phyloP scores from a whole-genome alignment of 768 basidiomycete species.

The Suillus placidus region DNA sequence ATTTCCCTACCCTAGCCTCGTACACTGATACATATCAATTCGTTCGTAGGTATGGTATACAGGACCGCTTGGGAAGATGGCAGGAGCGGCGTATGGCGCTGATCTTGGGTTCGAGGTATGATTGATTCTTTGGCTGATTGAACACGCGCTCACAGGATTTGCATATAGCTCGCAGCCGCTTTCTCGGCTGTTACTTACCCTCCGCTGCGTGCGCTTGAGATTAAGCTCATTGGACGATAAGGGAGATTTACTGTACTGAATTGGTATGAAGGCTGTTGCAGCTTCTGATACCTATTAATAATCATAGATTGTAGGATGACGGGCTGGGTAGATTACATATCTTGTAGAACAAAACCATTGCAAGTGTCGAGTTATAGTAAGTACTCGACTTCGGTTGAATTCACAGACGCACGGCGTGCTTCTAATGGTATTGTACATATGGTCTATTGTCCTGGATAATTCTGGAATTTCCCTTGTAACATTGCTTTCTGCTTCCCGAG shows the following conservation, averaged over 20 bases:
- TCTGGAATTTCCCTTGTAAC: neutral
- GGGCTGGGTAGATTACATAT: neutral
- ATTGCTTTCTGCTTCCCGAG: neutral
- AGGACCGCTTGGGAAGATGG: slow-evolving; percentile 48
- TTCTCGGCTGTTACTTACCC: slow-evolving; percentile 52
- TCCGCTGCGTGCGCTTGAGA: slow-evolving; percentile 51
- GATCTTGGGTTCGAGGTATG: slow-evolving; percentile 59
- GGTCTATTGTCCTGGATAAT: neutral
- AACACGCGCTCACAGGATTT: neutral
- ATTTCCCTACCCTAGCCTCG: too few relatives aligned
- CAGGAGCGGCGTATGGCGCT: slow-evolving; percentile 37
- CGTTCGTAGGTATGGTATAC: slow-evolving; percentile 46
- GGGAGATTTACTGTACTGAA: neutral
- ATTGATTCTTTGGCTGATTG: neutral
- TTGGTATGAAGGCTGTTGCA: neutral
- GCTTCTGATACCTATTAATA: neutral
- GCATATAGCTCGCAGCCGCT: slow-evolving; percentile 41
- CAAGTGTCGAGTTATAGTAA: neutral
- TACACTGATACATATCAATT: neutral
- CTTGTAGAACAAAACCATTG: neutral
- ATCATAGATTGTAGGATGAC: neutral
- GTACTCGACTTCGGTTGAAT: neutral
- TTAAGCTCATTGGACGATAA: slow-evolving; percentile 43
- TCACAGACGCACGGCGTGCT: neutral
- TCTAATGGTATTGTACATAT: neutral